Evolutionary conservation across 192 early-diverging fungal genomes (phyloP).

Genomic region (Backusella parvicylindrica): DNA sequence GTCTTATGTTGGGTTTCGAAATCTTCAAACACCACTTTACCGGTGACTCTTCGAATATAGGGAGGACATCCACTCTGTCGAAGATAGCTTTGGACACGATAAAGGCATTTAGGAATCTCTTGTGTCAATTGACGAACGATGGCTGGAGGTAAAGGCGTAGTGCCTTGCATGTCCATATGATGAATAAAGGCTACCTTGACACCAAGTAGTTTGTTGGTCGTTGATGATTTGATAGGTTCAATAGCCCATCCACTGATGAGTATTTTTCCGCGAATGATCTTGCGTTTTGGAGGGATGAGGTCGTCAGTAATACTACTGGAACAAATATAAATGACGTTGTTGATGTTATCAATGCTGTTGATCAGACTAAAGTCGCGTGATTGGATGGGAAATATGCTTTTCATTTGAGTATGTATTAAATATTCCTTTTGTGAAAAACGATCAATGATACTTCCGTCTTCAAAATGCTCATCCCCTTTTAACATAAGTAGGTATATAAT

Average conservation of each 20-base stretch:
- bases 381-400: slow-evolving; percentile 33
- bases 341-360: slow-evolving; percentile 40
- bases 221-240: slow-evolving; percentile 35
- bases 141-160: slow-evolving; percentile 31
- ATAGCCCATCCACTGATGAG: slow-evolving; percentile 44
- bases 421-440: slow-evolving; percentile 42
- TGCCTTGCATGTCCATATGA: slow-evolving; percentile 45
- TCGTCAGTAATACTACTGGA: slow-evolving; percentile 40
- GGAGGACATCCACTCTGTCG: slow-evolving; percentile 44
- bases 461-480: slow-evolving; percentile 47
- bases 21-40: slow-evolving; percentile 30
- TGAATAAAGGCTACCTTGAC: slow-evolving; percentile 41
- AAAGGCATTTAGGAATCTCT: slow-evolving; percentile 37
- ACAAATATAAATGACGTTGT: slow-evolving; percentile 35
- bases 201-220: slow-evolving; percentile 24
- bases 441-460: slow-evolving; percentile 39
- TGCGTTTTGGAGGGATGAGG: slow-evolving; percentile 38
- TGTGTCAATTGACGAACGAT: slow-evolving; percentile 35
- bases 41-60: slow-evolving; percentile 35
- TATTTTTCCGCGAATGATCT: slow-evolving; percentile 39
- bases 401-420: slow-evolving; percentile 33
- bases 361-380: slow-evolving; percentile 43
- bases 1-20: slow-evolving; percentile 37
- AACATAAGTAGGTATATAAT: slow-evolving; percentile 16
- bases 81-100: slow-evolving; percentile 37